Evolutionary conservation across 768 basidiomycete species (phyloP).

Genomic region (Chiua virens): DNA sequence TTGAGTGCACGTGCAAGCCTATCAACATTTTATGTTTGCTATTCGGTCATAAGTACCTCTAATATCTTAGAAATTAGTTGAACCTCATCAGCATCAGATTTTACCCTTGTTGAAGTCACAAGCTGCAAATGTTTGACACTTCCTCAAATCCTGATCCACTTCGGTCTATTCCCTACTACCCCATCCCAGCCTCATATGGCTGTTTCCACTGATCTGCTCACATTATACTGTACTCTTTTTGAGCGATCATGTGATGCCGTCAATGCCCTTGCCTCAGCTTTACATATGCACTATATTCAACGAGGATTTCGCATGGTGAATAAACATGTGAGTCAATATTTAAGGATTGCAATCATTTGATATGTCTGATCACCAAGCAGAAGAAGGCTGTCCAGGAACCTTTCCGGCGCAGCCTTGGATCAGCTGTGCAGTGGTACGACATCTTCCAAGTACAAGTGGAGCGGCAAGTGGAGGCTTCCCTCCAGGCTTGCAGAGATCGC

Average conservation of each 20-base stretch:
- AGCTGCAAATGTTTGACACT: neutral
- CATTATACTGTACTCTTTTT: conserved; percentile 35
- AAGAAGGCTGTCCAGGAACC: conserved; percentile 7
- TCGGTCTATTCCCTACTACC: conserved; percentile 36
- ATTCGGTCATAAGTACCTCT: neutral
- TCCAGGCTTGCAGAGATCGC: too few relatives aligned
- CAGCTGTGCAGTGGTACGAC: conserved; percentile 33
- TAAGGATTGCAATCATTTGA: too few relatives aligned
- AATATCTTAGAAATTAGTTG: neutral
- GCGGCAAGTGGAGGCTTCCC: neutral
- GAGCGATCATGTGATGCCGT: conserved; percentile 35
- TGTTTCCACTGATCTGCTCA: conserved; percentile 30
- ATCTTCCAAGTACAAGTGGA: conserved; percentile 17
- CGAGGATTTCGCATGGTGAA: conserved; percentile 15
- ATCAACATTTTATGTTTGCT: neutral
- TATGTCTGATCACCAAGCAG: too few relatives aligned
- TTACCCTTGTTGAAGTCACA: neutral
- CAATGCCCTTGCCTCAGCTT: conserved; percentile 6
- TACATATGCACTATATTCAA: neutral
- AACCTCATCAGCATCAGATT: neutral
- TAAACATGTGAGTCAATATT: too few relatives aligned
- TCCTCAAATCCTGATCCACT: conserved; percentile 23
- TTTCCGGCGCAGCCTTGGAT: conserved; percentile 29
- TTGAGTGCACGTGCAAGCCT: neutral
- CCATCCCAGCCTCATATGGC: conserved; percentile 21